phyloP scores from a whole-genome alignment of 352 stramenopile genomes.

The Thalassiosira mediterranea region DNA sequence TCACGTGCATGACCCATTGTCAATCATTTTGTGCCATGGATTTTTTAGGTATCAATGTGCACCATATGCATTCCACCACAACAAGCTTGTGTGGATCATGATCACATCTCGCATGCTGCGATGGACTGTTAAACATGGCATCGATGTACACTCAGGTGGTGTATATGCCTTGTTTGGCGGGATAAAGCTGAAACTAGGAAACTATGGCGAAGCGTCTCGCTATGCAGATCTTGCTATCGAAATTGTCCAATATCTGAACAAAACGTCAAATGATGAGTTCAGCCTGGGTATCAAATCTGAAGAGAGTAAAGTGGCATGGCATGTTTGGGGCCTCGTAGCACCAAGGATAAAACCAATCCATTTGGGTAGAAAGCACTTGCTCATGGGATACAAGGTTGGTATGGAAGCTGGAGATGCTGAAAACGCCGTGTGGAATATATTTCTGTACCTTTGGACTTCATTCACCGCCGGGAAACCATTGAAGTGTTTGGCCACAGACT shows the following conservation, averaged over 20 bases:
- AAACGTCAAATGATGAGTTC: too few species aligned
- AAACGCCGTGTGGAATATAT: constrained; percentile 12
- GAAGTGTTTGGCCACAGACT: background rate
- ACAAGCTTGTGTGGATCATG: background rate
- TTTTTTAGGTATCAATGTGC: background rate
- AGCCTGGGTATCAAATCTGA: background rate
- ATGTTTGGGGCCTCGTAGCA: background rate
- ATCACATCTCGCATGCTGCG: background rate
- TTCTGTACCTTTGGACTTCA: background rate
- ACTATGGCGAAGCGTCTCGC: background rate
- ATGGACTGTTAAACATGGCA: background rate
- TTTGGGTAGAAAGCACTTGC: constrained; percentile 3
- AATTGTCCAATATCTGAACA: too few species aligned
- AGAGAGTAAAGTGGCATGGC: background rate
- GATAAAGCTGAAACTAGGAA: background rate
- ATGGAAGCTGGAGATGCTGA: constrained; percentile 6
- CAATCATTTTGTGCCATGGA: too few species aligned
- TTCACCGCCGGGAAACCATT: background rate
- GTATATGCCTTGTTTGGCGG: background rate
- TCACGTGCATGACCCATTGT: too few species aligned
- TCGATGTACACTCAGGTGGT: background rate
- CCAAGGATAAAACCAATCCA: constrained; percentile 1
- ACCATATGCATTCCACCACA: background rate
- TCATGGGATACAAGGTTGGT: constrained; percentile 14
- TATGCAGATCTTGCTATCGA: constrained; percentile 5